Evolutionary conservation across 2,329 filamentous ascomycete genomes (phyloP), one percentile per base, ranked within the genome.

Genomic region (Aspergillus piperis): DNA sequence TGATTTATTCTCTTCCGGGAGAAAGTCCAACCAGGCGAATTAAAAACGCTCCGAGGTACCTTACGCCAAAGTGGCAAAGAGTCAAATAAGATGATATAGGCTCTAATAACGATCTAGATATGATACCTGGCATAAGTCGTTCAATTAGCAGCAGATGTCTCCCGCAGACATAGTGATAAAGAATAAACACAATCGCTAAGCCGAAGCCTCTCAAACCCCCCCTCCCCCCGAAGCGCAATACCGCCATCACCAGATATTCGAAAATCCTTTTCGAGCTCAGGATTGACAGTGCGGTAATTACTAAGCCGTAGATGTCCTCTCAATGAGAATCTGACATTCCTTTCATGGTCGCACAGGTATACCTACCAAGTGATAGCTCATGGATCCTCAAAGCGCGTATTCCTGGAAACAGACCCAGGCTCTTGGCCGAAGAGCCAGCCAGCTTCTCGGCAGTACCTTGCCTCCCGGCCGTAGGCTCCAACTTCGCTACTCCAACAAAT

Each of bases 401-500:
- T 52, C 21, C 50, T 19, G n/a, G 52, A 48, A 41, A n/a, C 13
- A 5, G 58, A 42, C 13, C 30, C 48, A 7, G 56, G 25, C n/a
- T 62, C 58, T 47, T 90, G 90, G 19, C 92, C 91, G 81, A 97
- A 96, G 52, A 98, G 78, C 76, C 91, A 88, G 6, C 91, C 92
- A 3, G 94, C 94, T 77, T 98, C 94, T 62, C 95, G 87, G 76
- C 94, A 98, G 78, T 96, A 97, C 50, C 90, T 88, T 48, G 83
- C 85, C 67, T 87, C 84, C 54, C 76, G 75, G 8, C 80, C 79
- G 57, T 84, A 85, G 77, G 88, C 88, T 54, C 84, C 86, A 66
- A 77, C 89, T 84, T 99, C 95, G 70, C 91, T 96, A 25, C 91
- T 92, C 85, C 96, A 98, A 80, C 95, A 99, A 11, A 99, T 89